Conservation (phyloP, 805 yeast species). For the Lachancea quebecensis region DNA sequence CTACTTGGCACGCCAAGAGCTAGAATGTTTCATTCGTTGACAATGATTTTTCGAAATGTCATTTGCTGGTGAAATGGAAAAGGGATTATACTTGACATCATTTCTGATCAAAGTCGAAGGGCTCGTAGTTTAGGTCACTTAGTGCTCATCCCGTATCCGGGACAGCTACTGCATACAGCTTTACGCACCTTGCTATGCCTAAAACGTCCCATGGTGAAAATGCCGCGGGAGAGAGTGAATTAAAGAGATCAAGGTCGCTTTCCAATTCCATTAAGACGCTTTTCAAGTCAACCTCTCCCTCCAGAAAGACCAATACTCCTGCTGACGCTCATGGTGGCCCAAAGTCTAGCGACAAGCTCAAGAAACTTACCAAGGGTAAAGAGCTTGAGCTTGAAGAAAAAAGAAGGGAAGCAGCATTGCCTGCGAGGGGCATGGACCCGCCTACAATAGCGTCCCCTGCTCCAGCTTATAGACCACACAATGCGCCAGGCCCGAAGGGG, state of each 20-base stretch:
- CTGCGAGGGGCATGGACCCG: background rate
- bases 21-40: no score
- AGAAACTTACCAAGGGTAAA: constrained; percentile 13
- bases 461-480: constrained; percentile 7
- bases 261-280: constrained; percentile 26
- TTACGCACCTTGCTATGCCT: constrained; percentile 1
- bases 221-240: background rate
- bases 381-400: constrained; percentile 20
- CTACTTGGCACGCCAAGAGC: background rate
- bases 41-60: no score
- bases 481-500: constrained; percentile 11
- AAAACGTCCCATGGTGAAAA: constrained; percentile 1
- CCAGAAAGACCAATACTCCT: constrained; percentile 1
- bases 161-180: background rate
- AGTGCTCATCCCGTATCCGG: background rate
- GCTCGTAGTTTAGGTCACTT: background rate
- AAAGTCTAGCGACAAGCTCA: constrained; percentile 8
- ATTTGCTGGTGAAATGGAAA: no score
- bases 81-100: no score
- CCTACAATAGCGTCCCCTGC: constrained; percentile 1
- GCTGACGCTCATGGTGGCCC: constrained; percentile 1
- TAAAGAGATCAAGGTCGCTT: constrained; percentile 21
- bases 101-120: background rate
- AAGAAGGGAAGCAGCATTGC: constrained; percentile 11
- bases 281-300: constrained; percentile 15